These are phyloP conservation scores for Candida silvatica DNA, from an alignment of 805 yeast species.

Conservation along the genomic window DNA sequence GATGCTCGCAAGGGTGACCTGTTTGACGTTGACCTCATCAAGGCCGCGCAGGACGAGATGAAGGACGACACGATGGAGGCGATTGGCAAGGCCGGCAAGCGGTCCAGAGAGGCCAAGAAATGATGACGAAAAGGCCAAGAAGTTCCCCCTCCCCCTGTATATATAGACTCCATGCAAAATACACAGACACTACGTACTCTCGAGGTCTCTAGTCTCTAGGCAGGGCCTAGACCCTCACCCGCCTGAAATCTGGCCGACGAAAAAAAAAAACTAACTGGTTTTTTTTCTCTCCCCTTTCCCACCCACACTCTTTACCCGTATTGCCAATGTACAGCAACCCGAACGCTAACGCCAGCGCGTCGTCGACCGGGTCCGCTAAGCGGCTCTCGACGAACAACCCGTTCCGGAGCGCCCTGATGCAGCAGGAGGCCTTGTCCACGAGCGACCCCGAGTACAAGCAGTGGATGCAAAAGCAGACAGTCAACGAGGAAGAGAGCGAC, in stretches of 20 bases:
- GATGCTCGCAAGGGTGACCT: slow-evolving; percentile 24
- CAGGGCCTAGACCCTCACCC: too few species aligned
- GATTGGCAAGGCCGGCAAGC: slow-evolving; percentile 20
- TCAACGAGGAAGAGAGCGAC: slow-evolving; percentile 26
- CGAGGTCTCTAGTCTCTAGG: too few species aligned
- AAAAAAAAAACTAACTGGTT: too few species aligned
- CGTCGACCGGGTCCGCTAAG: slow-evolving; percentile 30
- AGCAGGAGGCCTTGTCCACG: slow-evolving; percentile 17
- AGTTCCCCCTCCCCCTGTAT: too few species aligned
- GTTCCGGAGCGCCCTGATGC: slow-evolving; percentile 43
- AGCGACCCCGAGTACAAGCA: slow-evolving; percentile 35
- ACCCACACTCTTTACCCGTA: too few species aligned
- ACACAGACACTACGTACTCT: too few species aligned
- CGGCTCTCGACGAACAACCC: slow-evolving; percentile 63
- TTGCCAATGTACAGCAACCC: slow-evolving; percentile 27
- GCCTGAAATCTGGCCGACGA: too few species aligned
- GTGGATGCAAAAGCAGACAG: slow-evolving; percentile 39
- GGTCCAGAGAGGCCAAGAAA: slow-evolving; percentile 9
- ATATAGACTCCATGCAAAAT: too few species aligned
- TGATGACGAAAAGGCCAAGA: too few species aligned
- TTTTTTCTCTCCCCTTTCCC: too few species aligned
- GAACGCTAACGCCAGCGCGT: slow-evolving; percentile 22
- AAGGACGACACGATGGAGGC: slow-evolving; percentile 20
- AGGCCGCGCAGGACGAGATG: slow-evolving; percentile 28
- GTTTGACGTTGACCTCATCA: slow-evolving; percentile 19